phyloP scores from a whole-genome alignment of 345 rosid species.

The Aegle marmelos region DNA sequence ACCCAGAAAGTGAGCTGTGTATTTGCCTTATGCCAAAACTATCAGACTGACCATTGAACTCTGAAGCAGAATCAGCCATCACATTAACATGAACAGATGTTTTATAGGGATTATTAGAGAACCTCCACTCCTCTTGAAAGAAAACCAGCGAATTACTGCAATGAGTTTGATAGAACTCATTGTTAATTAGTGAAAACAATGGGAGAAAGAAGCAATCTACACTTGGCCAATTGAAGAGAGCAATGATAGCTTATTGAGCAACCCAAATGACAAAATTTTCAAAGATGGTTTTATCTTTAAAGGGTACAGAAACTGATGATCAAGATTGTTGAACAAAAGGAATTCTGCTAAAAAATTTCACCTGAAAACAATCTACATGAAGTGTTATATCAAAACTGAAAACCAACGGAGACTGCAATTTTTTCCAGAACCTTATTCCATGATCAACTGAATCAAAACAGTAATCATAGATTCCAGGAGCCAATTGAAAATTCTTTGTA shows the following conservation, averaged over 20 bases:
- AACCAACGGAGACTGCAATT: neutral
- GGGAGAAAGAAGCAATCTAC: neutral
- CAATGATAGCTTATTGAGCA: neutral
- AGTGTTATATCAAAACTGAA: neutral
- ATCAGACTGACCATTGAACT: slow-evolving; percentile 25
- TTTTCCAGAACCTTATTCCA: neutral
- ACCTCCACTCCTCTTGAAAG: slow-evolving; percentile 20
- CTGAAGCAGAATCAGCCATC: slow-evolving; percentile 39
- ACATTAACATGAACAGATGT: slow-evolving; percentile 13
- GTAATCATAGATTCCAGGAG: neutral
- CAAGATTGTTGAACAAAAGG: neutral
- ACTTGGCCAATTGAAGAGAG: neutral
- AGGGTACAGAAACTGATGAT: neutral
- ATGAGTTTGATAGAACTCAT: slow-evolving; percentile 2
- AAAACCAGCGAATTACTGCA: slow-evolving; percentile 27
- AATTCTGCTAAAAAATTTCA: neutral
- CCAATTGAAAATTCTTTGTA: neutral
- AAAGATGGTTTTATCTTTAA: neutral
- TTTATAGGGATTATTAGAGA: slow-evolving; percentile 15
- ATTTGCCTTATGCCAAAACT: slow-evolving; percentile 30
- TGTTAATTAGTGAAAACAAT: neutral
- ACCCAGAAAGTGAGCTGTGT: slow-evolving; percentile 34
- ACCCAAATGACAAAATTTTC: slow-evolving; percentile 5
- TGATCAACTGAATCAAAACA: slow-evolving; percentile 10
- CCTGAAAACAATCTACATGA: neutral